phyloP scores from a whole-genome alignment of 768 basidiomycete genomes.

The Termitomyces bulborhizus region DNA sequence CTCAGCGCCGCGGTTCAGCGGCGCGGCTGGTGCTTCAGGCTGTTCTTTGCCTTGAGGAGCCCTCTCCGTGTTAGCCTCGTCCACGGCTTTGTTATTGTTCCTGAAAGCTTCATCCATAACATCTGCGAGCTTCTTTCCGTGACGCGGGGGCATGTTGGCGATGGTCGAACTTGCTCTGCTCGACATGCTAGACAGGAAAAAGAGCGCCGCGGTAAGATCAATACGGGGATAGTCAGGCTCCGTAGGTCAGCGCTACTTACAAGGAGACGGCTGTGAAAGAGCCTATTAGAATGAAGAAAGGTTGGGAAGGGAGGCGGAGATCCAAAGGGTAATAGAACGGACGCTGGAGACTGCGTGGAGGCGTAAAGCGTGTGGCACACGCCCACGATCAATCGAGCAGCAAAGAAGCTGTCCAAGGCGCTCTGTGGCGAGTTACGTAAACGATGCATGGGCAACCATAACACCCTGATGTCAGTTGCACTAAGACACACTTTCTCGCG shows the following conservation, averaged over 20 bases:
- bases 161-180: slow-evolving; percentile 29
- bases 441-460: neutral
- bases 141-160: slow-evolving; percentile 28
- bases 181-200: slow-evolving; percentile 19
- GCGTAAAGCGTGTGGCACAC: slow-evolving; percentile 16
- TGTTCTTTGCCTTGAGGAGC: slow-evolving; percentile 23
- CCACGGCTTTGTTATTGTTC: slow-evolving; percentile 16
- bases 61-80: slow-evolving; percentile 13
- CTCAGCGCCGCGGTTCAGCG: neutral
- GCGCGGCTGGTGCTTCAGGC: slow-evolving; percentile 14
- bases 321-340: neutral
- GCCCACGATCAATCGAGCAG: slow-evolving; percentile 15
- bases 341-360: slow-evolving; percentile 6
- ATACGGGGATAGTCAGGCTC: neutral
- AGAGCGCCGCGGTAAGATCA: neutral
- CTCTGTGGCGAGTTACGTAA: slow-evolving; percentile 15
- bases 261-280: neutral
- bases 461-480: neutral
- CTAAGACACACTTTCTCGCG: neutral
- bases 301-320: neutral
- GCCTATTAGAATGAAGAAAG: neutral
- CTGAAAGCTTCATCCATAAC: slow-evolving; percentile 28
- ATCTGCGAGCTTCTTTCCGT: slow-evolving; percentile 21
- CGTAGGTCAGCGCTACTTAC: neutral
- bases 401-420: neutral